Evolutionary conservation across 2,329 filamentous ascomycete species (phyloP), one percentile per base, ranked within the genome.

Genomic region (Hyphodiscus sp.): DNA sequence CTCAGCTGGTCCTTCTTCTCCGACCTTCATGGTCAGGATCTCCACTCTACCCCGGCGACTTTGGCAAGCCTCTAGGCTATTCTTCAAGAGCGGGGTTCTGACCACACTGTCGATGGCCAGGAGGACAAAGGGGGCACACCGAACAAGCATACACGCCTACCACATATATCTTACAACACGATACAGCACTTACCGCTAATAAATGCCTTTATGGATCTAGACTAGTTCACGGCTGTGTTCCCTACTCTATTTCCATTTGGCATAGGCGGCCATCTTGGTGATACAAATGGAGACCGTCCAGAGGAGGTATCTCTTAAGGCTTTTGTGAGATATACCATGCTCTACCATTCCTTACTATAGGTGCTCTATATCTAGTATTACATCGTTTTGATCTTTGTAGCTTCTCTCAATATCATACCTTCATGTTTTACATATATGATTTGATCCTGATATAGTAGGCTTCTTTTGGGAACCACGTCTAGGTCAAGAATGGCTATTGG

Each of bases 361-460:
- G 53, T 50, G 45, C 41, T 11, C 26, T 13, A 2, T 45, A 33
- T 45, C 23, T 4, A 41, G 16, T 41, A 48, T 26, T 18, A 38
- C 51, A 49, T 44, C 26, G n/a, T 52, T 55, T 45, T 55, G 13
- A 45, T 33, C 41, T 44, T 45, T 45, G n/a, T 26, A 55, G 49
- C 29, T 55, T 55, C 49, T 55, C 53, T 51, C 44, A 55, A 52
- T 38, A 55, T 26, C 44, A 52, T 41, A 55, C 49, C 3, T 55
- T 55, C 41, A 55, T 55, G 49, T 55, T 55, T 52, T 48, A 51
- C 49, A 48, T 55, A n/a, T 55, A 55, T 44, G 44, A 55, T 45
- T 51, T 55, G 44, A 55, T 55, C 53, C 33, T 55, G 16, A 51
- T 55, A 43, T 45, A 49, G 16, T 49, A 55, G 38, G 53, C 53